Base-by-base conservation (phyloP, 2,329 filamentous ascomycete species). In the Domatiomyces catenatus region DNA sequence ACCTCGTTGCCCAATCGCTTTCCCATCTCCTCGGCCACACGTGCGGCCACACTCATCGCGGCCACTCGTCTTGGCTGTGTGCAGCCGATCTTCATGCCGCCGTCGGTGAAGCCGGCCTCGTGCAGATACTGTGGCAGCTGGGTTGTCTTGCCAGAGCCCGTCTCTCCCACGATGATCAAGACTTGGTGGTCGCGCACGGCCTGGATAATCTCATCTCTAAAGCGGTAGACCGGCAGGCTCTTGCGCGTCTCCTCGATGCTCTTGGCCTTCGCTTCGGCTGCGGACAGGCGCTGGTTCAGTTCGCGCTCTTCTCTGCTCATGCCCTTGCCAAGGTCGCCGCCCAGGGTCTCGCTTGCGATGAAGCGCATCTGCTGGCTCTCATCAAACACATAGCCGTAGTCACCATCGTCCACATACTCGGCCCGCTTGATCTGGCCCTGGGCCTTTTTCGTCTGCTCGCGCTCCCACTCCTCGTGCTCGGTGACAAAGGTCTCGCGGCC, bases 391-490 rank as follows among this genome's bases (percentile, higher is more conserved):
- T 89, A 94, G 59, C 92, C 86, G 63, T 96, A 98, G 52, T 93
- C 83, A 10, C 81, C 81, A 57, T 88, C 81, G 48, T 89, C 81
- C 12, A 84, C 80, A 36, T 82, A 76, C 62, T 93, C 86, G 0
- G 80, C 71, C 49, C 80, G 79, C 57, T 79, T 75, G 52, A 94
- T 87, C 64, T 94, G 88, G 1, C 86, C 81, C 64, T 90, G 92
- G 5, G 87, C 89, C 65, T 93, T 93, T 51, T 81, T 76, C 0
- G 84, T 77, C 68, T 96, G 90, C 63, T 96, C 90, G 52, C 80
- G 73, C 64, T 98, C 92, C 90, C 90, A 98, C 62, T 94, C 86
- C 55, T 98, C 89, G 56, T 94, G 85, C 64, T 98, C 92, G 0
- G 88, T 94, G 52, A 94, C 79, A 59, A 87, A 93, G 60, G 83